phyloP scores from a whole-genome alignment of 176 grass and related monocot genomes.

The Aegilops bicornis region DNA sequence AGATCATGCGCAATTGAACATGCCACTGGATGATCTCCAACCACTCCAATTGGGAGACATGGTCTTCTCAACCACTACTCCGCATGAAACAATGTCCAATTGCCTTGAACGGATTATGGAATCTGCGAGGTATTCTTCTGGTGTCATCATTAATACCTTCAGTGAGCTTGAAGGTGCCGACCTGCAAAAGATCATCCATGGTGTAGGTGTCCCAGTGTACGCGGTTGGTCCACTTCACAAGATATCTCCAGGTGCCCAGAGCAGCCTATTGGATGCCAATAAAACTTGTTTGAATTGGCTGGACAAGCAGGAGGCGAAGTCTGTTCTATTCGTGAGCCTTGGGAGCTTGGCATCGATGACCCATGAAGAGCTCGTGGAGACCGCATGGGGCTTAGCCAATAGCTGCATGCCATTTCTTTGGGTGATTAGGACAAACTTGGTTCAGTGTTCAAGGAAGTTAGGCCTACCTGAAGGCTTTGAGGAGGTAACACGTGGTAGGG shows the following conservation, averaged over 20 bases:
- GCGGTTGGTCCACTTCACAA: slow-evolving; percentile 30
- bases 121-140: background rate
- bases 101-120: slow-evolving; percentile 11
- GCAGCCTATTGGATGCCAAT: slow-evolving; percentile 6
- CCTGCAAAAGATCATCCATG: background rate
- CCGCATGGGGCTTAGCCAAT: slow-evolving; percentile 35
- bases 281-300: slow-evolving; percentile 20
- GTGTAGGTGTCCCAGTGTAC: background rate
- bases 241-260: background rate
- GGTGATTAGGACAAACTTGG: slow-evolving; percentile 20
- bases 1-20: slow-evolving; percentile 8
- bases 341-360: slow-evolving; percentile 28
- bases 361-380: background rate
- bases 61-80: background rate
- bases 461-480: slow-evolving; percentile 18
- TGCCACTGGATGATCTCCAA: slow-evolving; percentile 15
- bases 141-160: slow-evolving; percentile 35
- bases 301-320: background rate
- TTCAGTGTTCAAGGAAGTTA: background rate
- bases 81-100: background rate
- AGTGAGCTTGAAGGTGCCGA: background rate
- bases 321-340: slow-evolving; percentile 34
- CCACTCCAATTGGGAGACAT: slow-evolving; percentile 33
- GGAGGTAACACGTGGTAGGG: slow-evolving; percentile 5
- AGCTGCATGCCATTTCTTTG: slow-evolving; percentile 22